These are phyloP conservation scores for Wickerhamomyces rabaulensis DNA, from an alignment of 805 yeast genomes.

Conservation along the genomic window DNA sequence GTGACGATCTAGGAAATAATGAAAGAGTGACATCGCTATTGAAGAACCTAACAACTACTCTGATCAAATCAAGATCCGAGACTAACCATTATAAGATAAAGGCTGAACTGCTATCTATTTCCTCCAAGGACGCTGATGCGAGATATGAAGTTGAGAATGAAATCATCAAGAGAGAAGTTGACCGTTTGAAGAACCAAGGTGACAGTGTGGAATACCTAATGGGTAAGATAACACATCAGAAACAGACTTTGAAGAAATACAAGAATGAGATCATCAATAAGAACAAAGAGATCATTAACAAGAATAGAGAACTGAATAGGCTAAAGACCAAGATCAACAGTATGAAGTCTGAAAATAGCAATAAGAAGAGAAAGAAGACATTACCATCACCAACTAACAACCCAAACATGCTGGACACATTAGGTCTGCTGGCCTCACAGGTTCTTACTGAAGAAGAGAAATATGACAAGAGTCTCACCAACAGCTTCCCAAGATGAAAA, in stretches of 20 bases:
- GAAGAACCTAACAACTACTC: slow-evolving; percentile 14
- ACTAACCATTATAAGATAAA: slow-evolving; percentile 31
- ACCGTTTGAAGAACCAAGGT: slow-evolving; percentile 30
- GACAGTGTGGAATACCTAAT: slow-evolving; percentile 31
- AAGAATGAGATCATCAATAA: slow-evolving; percentile 37
- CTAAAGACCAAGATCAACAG: background rate
- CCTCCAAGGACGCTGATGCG: slow-evolving; percentile 38
- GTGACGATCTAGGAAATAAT: background rate
- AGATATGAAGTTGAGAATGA: slow-evolving; percentile 43
- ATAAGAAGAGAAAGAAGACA: slow-evolving; percentile 11
- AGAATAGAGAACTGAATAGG: slow-evolving; percentile 21
- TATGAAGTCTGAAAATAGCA: slow-evolving; percentile 5
- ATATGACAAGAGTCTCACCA: background rate
- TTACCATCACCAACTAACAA: slow-evolving; percentile 6
- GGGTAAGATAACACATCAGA: slow-evolving; percentile 34
- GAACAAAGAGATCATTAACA: slow-evolving; percentile 38
- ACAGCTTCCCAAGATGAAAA: slow-evolving; percentile 5
- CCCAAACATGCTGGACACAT: slow-evolving; percentile 36
- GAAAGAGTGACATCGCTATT: slow-evolving; percentile 10
- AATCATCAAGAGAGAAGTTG: slow-evolving; percentile 42
- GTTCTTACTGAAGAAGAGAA: slow-evolving; percentile 36
- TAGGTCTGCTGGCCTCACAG: slow-evolving; percentile 52
- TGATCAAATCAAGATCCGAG: slow-evolving; percentile 24
- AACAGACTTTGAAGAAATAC: slow-evolving; percentile 39
- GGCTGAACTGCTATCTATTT: slow-evolving; percentile 36